Evolutionary conservation across 192 early-diverging fungal species (phyloP), one percentile per base, ranked within the genome.

Genomic region (Coemansia sp.): DNA sequence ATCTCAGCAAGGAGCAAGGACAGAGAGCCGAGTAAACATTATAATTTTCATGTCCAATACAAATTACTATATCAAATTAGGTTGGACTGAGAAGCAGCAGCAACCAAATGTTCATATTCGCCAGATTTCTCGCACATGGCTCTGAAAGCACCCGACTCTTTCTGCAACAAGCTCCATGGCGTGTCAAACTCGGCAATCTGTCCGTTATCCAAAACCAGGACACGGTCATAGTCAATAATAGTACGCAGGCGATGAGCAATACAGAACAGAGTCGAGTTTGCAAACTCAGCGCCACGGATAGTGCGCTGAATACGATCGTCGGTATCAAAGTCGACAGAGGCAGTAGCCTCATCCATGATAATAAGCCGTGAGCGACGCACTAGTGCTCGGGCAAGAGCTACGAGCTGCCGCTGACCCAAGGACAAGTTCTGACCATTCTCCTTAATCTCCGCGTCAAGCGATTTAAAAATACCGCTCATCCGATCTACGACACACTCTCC

Each of bases 201-300:
- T 5, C 96, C 96, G 20, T 86, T 85, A 65, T 93, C 91, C 72
- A 95, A 59, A 2, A 97, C 95, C 66, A 95, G 59, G 15, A 96
- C 86, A 11, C 89, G 84, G 70, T 96, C 95, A 65, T 93, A 95
- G 68, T 91, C 92, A 6, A 90, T 91, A 53, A 97, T 88, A 0
- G 95, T 95, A 43, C 88, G 84, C 52, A 95, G 72, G n/a, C 95
- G 87, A 68, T 98, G 97, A 0, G 97, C 97, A 73, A 99, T 94
- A 39, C 88, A 90, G 29, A 99, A 75, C 39, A 99, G 63, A 1
- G 97, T 91, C 0, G 88, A 85, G 60, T 89, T 68, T 27, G 78
- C 75, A 74, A 95, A 92, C 64, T 89, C 86, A 41, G 90, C 84
- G 18, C 80, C 72, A 30, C 94, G 90, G 63, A 99, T 96, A 0